These are phyloP conservation scores for Lactifluus pinguis DNA, from an alignment of 768 basidiomycete species.

Conservation along the genomic window DNA sequence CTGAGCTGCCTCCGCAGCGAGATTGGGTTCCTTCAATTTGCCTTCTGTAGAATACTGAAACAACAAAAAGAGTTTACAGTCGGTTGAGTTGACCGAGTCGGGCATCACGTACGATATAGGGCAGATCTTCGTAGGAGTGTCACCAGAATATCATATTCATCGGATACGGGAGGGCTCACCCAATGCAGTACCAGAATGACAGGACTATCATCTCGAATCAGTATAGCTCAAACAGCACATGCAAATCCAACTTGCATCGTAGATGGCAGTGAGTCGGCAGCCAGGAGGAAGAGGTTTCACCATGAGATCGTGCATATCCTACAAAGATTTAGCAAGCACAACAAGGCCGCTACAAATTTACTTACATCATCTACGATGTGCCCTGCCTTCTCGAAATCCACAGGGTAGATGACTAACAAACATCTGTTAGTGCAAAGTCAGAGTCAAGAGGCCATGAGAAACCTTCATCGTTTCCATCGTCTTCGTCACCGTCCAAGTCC, in stretches of 20 bases:
- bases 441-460: not conserved
- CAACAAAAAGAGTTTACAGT: not conserved
- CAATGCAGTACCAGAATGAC: constrained; percentile 41
- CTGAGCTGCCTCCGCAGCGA: constrained; percentile 79
- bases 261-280: constrained; percentile 57
- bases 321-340: not conserved
- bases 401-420: constrained; percentile 73
- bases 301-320: constrained; percentile 38
- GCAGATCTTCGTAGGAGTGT: constrained; percentile 25
- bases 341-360: not conserved
- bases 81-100: not conserved
- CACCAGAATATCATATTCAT: not conserved
- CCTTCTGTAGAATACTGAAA: constrained; percentile 87
- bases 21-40: constrained; percentile 89
- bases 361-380: constrained; percentile 73
- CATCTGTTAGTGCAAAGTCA: not conserved
- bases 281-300: constrained; percentile 51
- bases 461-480: constrained; percentile 77
- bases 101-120: constrained; percentile 24
- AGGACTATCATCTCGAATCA: constrained; percentile 27
- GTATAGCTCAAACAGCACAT: not conserved
- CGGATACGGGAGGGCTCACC: constrained; percentile 22
- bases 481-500: constrained; percentile 71
- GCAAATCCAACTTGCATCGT: constrained; percentile 35
- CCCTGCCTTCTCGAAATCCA: constrained; percentile 71